A percentile compares a stretch with the other conserved stretches of the same genome.
These are phyloP conservation scores for Pseudogymnoascus sp. DNA, from an alignment of 2,329 filamentous ascomycete species.

Conservation along the genomic window DNA sequence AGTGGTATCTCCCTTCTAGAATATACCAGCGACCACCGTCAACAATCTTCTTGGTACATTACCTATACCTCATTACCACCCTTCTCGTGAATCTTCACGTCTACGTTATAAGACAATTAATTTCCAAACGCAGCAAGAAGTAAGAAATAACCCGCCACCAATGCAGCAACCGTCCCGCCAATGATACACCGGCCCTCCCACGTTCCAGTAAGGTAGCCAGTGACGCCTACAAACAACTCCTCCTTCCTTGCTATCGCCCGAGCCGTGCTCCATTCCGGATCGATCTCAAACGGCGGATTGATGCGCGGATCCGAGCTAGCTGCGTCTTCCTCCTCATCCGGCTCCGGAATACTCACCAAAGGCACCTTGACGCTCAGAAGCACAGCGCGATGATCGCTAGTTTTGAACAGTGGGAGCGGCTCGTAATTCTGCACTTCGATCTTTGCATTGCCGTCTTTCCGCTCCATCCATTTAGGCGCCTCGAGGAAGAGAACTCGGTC, in stretches of 20 bases:
- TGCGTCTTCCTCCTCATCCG: constrained; percentile 27
- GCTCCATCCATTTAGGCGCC: constrained; percentile 45
- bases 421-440: constrained; percentile 60
- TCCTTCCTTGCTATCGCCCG: constrained; percentile 48
- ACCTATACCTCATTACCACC: not conserved
- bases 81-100: not conserved
- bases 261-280: constrained; percentile 48
- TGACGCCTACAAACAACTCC: constrained; percentile 53
- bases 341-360: constrained; percentile 35
- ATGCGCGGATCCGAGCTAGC: constrained; percentile 32
- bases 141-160: constrained; percentile 25
- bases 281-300: constrained; percentile 50
- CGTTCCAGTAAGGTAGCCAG: constrained; percentile 38
- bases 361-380: constrained; percentile 65
- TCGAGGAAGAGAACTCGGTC: constrained; percentile 80
- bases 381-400: constrained; percentile 83
- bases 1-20: not conserved
- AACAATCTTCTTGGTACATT: not conserved
- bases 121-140: constrained; percentile 20
- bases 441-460: constrained; percentile 32
- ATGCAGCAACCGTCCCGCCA: constrained; percentile 24
- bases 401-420: constrained; percentile 69
- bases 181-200: constrained; percentile 27
- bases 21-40: not conserved
- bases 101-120: not conserved